Evolutionary conservation across 345 rosid species (phyloP).

Genomic region (Melaleuca alternifolia): DNA sequence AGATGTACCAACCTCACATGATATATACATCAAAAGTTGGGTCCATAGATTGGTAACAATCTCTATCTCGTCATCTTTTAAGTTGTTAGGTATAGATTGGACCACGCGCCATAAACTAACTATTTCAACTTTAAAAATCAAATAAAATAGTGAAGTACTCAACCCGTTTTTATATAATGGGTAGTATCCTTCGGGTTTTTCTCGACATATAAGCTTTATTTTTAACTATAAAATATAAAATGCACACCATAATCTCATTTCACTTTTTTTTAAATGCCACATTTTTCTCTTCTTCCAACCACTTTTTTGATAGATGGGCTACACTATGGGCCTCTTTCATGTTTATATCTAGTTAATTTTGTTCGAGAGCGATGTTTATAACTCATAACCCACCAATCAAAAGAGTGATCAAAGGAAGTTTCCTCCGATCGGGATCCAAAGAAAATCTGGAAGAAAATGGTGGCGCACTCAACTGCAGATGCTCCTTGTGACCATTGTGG

Average conservation of each 20-base stretch:
- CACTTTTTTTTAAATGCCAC: not conserved
- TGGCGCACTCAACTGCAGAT: too few species aligned
- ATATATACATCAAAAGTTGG: not conserved
- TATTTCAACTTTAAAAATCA: not conserved
- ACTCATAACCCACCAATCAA: too few species aligned
- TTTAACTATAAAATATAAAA: not conserved
- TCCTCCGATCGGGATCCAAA: too few species aligned
- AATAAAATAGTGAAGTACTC: not conserved
- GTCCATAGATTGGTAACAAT: not conserved
- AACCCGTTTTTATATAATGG: too few species aligned
- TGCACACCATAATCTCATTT: not conserved
- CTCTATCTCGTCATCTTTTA: not conserved
- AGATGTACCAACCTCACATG: not conserved
- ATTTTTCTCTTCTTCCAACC: not conserved
- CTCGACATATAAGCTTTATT: not conserved
- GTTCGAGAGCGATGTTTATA: too few species aligned
- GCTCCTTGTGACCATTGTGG: too few species aligned
- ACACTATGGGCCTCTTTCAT: not conserved
- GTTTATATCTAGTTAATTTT: too few species aligned
- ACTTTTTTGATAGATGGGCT: not conserved
- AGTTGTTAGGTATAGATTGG: not conserved
- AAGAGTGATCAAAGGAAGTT: too few species aligned
- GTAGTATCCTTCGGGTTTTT: not conserved
- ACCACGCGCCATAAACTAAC: not conserved
- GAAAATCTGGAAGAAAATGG: too few species aligned